These are phyloP conservation scores for Corynespora cassiicola DNA, from an alignment of 2,329 filamentous ascomycete genomes.

Conservation along the genomic window DNA sequence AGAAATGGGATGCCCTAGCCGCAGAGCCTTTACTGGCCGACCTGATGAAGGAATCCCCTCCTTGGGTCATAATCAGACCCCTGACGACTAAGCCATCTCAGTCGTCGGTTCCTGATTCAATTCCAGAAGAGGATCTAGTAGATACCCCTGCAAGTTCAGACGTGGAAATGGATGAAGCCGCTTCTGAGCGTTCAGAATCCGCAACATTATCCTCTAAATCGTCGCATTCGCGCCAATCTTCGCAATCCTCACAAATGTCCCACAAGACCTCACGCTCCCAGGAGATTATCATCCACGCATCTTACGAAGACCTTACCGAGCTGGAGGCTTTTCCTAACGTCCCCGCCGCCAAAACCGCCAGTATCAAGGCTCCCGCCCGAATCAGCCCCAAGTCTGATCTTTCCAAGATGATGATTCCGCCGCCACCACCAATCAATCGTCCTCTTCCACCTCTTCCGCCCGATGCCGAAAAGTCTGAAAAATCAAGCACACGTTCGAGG, in stretches of 20 bases:
- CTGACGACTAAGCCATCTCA: constrained; percentile 23
- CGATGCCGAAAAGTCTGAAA: constrained; percentile 7
- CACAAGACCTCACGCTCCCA: constrained; percentile 26
- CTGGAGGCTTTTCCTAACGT: constrained; percentile 24
- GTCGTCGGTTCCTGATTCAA: constrained; percentile 22
- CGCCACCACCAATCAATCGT: constrained; percentile 25
- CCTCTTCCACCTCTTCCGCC: constrained; percentile 32
- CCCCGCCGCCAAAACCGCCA: constrained; percentile 12
- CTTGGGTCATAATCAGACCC: constrained; percentile 39
- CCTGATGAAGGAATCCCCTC: constrained; percentile 37
- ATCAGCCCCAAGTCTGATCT: constrained; percentile 1
- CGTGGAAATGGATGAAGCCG: constrained; percentile 20
- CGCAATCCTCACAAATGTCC: too few species aligned
- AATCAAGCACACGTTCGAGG: constrained; percentile 17
- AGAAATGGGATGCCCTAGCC: constrained; percentile 35
- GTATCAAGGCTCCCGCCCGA: neutral
- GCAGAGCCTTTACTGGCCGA: constrained; percentile 27
- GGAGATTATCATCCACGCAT: constrained; percentile 37
- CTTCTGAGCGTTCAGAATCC: constrained; percentile 17
- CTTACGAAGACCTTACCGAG: constrained; percentile 30
- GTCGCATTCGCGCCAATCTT: constrained; percentile 29
- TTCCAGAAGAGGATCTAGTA: constrained; percentile 26
- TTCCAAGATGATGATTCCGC: constrained; percentile 17
- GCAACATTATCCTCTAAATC: constrained; percentile 24
- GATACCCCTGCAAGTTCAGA: constrained; percentile 25